Conservation (phyloP, 148 eudicot species). For the Rhododendron molle region DNA sequence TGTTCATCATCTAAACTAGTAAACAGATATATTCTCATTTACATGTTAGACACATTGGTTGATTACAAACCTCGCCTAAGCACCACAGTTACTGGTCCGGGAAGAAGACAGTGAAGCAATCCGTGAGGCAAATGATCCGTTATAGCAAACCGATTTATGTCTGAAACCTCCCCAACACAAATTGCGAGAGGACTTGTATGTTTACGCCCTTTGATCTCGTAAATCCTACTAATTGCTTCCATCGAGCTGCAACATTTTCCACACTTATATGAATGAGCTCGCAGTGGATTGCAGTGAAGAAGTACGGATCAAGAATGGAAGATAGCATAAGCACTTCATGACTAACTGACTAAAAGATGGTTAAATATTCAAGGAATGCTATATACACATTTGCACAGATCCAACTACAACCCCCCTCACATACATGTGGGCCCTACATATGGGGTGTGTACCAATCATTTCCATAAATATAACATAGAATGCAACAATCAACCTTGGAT, state of each 20-base stretch:
- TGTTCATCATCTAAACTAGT: background rate
- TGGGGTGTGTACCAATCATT: too few relatives aligned
- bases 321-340: background rate
- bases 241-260: constrained; percentile 57
- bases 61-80: constrained; percentile 66
- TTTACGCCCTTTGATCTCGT: constrained; percentile 90
- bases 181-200: constrained; percentile 90
- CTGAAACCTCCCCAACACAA: constrained; percentile 84
- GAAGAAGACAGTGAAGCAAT: constrained; percentile 76
- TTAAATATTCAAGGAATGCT: too few relatives aligned
- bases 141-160: constrained; percentile 63
- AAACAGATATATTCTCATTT: background rate
- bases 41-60: background rate
- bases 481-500: background rate
- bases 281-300: background rate
- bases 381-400: too few relatives aligned
- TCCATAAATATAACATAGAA: background rate
- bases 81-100: constrained; percentile 92
- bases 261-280: background rate
- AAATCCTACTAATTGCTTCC: constrained; percentile 75
- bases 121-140: constrained; percentile 73
- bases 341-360: background rate
- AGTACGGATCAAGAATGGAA: background rate
- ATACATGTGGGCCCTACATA: too few relatives aligned
- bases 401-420: too few relatives aligned